Base-by-base conservation (phyloP, 108 stramenopile genomes). In the Cyclotella sp. region DNA sequence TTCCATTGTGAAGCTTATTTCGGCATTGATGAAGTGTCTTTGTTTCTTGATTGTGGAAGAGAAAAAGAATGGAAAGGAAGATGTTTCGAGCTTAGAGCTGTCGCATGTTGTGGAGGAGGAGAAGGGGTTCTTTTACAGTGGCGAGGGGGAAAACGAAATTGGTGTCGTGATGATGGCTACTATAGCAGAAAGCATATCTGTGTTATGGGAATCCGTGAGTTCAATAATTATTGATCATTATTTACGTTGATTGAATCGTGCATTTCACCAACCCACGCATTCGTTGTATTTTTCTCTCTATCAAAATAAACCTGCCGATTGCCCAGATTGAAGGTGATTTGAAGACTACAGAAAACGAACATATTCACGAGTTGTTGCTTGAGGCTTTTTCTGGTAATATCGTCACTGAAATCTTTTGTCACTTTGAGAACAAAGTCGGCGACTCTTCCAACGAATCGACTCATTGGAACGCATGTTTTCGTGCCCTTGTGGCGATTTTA, bases 1-100 rank as follows among this genome's bases (percentile, higher is more conserved):
- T 22, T 73, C 91, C 4, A 87, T 96, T 49, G 83, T 89, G n/a
- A 97, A 96, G 63, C 70, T 98, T 39, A 84, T 88, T 39, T 82
- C 87, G 2, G 91, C 96, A 75, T 89, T 98, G 18, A 77, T 95
- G 59, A 87, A 85, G 53, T 93, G 92, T 52, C 83, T 96, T n/a
- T 73, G 72, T 39, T 68, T 68, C 28, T 68, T 74, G 24, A 74
- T 81, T 41, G 65, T 66, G 9, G 59, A 84, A 43, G 83, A 84
- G 39, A 84, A 84, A 70, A 83, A 68, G 71, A 80, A 45, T 43
- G 46, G 46, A n/a, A 14, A 46, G 45, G 69, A 77, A 34, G 65
- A 84, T 22, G 66, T 63, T 21, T 44, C 30, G 62, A 67, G 45
- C 28, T 47, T 61, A 16, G 63, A 81, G 49, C 24, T 79, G 46